Evolutionary conservation across 129 eudicot species (phyloP).

Genomic region (Smallanthus sonchifolius): DNA sequence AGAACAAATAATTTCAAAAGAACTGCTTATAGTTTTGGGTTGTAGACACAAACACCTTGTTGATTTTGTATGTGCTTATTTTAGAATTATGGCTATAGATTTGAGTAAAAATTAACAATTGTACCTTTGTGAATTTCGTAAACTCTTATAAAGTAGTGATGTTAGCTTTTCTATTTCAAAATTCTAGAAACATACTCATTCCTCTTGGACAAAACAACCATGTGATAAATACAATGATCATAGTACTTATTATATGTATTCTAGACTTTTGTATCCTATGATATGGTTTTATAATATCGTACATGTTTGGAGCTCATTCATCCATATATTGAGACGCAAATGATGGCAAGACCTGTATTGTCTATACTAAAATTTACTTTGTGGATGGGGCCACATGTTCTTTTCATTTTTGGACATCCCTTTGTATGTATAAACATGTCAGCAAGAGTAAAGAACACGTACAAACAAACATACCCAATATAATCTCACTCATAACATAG

Average conservation of each 20-base stretch:
- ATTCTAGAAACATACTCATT: too few species aligned
- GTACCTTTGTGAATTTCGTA: too few species aligned
- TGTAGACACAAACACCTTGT: background rate
- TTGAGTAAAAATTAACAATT: too few species aligned
- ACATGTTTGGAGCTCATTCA: constrained; percentile 3
- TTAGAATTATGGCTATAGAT: background rate
- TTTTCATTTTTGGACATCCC: background rate
- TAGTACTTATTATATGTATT: background rate
- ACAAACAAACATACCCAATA: too few species aligned
- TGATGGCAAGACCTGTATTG: background rate
- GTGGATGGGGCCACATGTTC: background rate
- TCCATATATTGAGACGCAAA: background rate
- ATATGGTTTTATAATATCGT: background rate
- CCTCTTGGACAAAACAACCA: too few species aligned
- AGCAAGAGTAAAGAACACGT: background rate
- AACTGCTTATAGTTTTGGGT: constrained; percentile 2
- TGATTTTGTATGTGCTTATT: background rate
- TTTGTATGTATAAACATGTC: background rate
- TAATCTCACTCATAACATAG: too few species aligned
- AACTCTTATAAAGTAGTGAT: too few species aligned
- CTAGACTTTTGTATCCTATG: background rate
- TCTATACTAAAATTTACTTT: background rate
- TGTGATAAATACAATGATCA: background rate
- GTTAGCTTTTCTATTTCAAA: too few species aligned
- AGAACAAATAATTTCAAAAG: background rate